These are phyloP conservation scores for Cryptococcus neoformans DNA, from an alignment of 1,284 basidiomycete genomes.

Conservation along the genomic window DNA sequence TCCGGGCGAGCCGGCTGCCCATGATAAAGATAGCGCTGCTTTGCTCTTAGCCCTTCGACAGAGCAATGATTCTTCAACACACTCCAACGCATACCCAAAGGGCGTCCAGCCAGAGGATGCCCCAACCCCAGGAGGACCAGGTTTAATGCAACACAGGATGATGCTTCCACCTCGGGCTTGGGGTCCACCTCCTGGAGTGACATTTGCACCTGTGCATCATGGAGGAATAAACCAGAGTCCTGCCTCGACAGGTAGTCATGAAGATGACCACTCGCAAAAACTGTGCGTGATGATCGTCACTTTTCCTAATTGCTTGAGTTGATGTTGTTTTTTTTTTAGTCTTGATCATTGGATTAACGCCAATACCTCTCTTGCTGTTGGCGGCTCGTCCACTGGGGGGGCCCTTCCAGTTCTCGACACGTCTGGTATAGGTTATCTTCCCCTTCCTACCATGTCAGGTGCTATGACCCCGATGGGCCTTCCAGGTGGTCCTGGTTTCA, in stretches of 20 bases:
- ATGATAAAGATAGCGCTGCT: constrained; percentile 43
- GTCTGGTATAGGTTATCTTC: constrained; percentile 9
- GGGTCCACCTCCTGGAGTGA: not conserved
- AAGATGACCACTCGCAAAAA: constrained; percentile 48
- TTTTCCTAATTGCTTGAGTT: not conserved
- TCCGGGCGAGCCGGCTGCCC: constrained; percentile 33
- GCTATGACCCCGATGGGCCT: constrained; percentile 6
- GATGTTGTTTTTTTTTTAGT: constrained; percentile 7
- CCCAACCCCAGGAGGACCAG: constrained; percentile 11
- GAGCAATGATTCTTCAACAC: constrained; percentile 22
- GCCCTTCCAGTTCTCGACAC: constrained; percentile 12
- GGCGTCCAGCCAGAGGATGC: constrained; percentile 19
- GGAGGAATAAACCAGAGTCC: constrained; percentile 22
- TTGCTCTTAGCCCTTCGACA: constrained; percentile 45
- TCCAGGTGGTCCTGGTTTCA: constrained; percentile 1
- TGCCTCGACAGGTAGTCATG: constrained; percentile 27
- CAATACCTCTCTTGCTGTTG: constrained; percentile 42
- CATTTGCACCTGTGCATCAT: constrained; percentile 16
- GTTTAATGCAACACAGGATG: not conserved
- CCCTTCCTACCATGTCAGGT: constrained; percentile 11
- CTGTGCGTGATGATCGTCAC: constrained; percentile 19
- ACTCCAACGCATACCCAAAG: constrained; percentile 13
- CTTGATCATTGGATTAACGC: constrained; percentile 48
- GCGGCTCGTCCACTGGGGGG: constrained; percentile 24
- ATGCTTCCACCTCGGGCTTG: constrained; percentile 10